Conservation (phyloP, 352 stramenopile genomes). For the Peronospora farinosa region DNA sequence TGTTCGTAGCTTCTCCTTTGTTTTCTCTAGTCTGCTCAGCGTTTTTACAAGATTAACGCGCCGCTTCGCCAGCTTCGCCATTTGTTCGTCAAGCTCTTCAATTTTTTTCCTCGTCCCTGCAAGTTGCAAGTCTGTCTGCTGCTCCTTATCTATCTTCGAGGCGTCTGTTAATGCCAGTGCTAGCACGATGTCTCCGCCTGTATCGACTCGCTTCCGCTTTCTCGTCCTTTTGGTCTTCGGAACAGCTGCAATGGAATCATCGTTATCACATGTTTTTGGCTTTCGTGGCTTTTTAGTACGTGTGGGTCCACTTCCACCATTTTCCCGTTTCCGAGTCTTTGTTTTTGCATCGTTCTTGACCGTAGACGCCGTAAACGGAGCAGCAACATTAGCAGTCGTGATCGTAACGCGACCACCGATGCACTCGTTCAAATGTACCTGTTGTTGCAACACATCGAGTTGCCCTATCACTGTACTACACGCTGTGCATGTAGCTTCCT, state of each 20-base stretch:
- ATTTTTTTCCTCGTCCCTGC: conserved; percentile 39
- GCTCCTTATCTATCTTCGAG: conserved; percentile 32
- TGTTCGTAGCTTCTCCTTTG: conserved; percentile 40
- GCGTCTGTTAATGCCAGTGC: conserved; percentile 36
- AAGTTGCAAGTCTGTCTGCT: conserved; percentile 42
- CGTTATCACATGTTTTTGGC: conserved; percentile 4
- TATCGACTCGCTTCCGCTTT: conserved; percentile 26
- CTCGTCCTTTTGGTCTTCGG: conserved; percentile 25
- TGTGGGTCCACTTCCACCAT: conserved; percentile 9
- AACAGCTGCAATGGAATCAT: conserved; percentile 1
- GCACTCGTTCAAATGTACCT: conserved; percentile 31
- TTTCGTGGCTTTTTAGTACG: conserved; percentile 20
- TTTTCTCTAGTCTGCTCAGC: conserved; percentile 41
- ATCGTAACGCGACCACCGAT: conserved; percentile 22
- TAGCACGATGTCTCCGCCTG: conserved; percentile 23
- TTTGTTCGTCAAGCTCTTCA: conserved; percentile 38
- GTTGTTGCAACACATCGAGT: conserved; percentile 35
- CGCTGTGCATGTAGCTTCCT: conserved; percentile 24
- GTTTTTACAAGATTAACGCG: conserved; percentile 39
- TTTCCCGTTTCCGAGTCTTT: conserved; percentile 22
- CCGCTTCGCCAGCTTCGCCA: conserved; percentile 44
- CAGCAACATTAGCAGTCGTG: neutral
- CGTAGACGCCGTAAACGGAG: neutral
- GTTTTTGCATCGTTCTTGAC: conserved; percentile 1
- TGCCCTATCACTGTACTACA: conserved; percentile 23